A percentile compares a stretch with the other conserved stretches of the same genome.
These are phyloP conservation scores for Protomyces pachydermus DNA, from an alignment of 1,139 yeast species.

Conservation along the genomic window DNA sequence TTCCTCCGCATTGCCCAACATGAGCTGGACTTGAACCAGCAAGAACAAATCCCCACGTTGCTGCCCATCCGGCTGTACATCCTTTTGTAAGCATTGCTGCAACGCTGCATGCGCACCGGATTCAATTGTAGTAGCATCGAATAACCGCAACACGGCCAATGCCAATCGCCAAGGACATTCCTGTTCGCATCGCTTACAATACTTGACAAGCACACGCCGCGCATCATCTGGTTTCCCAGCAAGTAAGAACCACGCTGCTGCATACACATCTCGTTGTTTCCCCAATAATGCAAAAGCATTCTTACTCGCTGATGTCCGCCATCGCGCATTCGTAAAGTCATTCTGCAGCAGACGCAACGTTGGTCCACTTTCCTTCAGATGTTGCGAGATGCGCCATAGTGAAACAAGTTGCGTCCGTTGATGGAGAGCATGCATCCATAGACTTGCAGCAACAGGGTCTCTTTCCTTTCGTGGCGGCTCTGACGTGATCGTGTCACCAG, in stretches of 20 bases:
- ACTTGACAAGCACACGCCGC: slow-evolving; percentile 53
- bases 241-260: slow-evolving; percentile 84
- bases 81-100: background rate
- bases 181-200: slow-evolving; percentile 62
- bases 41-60: background rate
- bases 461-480: slow-evolving; percentile 38
- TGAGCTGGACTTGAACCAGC: background rate
- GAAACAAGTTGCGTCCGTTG: slow-evolving; percentile 74
- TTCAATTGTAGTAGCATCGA: background rate
- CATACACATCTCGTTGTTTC: slow-evolving; percentile 75
- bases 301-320: slow-evolving; percentile 84
- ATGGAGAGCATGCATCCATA: slow-evolving; percentile 69
- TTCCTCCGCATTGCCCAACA: background rate
- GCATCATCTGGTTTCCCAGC: slow-evolving; percentile 74
- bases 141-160: slow-evolving; percentile 55
- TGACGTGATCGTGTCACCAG: slow-evolving; percentile 52
- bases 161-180: slow-evolving; percentile 60
- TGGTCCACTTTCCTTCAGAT: slow-evolving; percentile 76
- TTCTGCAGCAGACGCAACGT: slow-evolving; percentile 70
- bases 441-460: slow-evolving; percentile 70
- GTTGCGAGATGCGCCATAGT: slow-evolving; percentile 72
- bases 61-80: background rate
- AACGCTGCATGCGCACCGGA: background rate
- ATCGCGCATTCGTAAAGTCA: slow-evolving; percentile 66
- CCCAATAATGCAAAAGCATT: slow-evolving; percentile 89